Evolutionary conservation across 2,329 filamentous ascomycete species (phyloP).

Genomic region (Trichoderma harzianum): DNA sequence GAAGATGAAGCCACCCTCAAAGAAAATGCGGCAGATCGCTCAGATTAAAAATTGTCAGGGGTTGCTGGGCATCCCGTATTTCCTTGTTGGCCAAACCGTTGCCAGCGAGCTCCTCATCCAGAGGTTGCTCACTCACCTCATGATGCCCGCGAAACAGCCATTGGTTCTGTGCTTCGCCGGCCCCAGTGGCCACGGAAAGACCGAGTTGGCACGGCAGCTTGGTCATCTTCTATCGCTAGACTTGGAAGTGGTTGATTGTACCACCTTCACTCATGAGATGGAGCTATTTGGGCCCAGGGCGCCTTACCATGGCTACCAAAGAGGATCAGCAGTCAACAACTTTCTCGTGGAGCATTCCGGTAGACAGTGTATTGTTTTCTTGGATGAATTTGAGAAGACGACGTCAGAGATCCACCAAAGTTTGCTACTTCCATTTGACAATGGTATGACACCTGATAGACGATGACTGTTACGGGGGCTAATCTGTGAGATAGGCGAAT

Average conservation of each 20-base stretch:
- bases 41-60: conserved; percentile 23
- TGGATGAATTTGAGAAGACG: conserved; percentile 53
- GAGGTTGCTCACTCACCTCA: conserved; percentile 2
- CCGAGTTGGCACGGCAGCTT: conserved; percentile 42
- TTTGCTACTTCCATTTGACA: conserved; percentile 43
- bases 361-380: conserved; percentile 41
- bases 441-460: conserved; percentile 29
- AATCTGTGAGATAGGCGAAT: conserved; percentile 26
- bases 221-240: conserved; percentile 38
- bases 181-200: conserved; percentile 48
- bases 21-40: conserved; percentile 28
- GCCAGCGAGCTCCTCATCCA: conserved; percentile 29
- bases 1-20: conserved; percentile 23
- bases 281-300: conserved; percentile 42
- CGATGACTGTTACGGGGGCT: not conserved
- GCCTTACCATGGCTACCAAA: conserved; percentile 34
- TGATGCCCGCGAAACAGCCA: not conserved
- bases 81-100: conserved; percentile 33
- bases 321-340: conserved; percentile 45
- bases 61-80: conserved; percentile 33
- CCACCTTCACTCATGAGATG: conserved; percentile 33
- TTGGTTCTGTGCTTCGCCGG: conserved; percentile 38
- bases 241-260: conserved; percentile 39
- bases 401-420: conserved; percentile 37
- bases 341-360: conserved; percentile 40